Evolutionary conservation across 169 alveolate genomes (phyloP).

Genomic region (Plasmodium inui): DNA sequence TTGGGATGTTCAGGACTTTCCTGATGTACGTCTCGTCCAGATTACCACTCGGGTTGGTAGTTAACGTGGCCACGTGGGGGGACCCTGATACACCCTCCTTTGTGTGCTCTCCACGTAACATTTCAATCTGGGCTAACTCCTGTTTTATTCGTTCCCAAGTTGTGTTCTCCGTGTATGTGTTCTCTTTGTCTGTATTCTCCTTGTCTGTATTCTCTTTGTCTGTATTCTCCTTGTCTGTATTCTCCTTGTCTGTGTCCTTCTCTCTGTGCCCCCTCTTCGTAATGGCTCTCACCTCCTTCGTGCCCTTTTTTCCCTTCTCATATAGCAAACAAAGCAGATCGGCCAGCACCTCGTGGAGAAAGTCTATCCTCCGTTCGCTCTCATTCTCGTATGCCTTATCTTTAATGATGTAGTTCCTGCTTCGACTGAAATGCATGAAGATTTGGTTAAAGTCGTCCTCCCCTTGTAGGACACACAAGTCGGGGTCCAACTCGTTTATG

Average conservation of each 20-base stretch:
- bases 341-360: constrained; percentile 38
- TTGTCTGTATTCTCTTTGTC: no score
- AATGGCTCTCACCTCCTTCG: neutral
- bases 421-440: constrained; percentile 8
- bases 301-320: neutral
- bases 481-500: constrained; percentile 44
- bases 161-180: no score
- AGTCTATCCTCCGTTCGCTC: constrained; percentile 35
- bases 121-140: constrained; percentile 2
- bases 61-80: neutral
- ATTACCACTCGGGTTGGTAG: neutral
- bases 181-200: no score
- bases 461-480: neutral
- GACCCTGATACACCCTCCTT: neutral
- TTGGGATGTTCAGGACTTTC: neutral
- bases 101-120: neutral
- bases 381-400: constrained; percentile 31
- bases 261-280: neutral
- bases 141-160: constrained; percentile 2
- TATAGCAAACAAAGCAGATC: constrained; percentile 42
- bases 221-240: no score
- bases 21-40: constrained; percentile 10
- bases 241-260: no score
- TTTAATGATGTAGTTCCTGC: constrained; percentile 35
- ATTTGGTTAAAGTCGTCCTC: neutral